Evolutionary conservation across 352 stramenopile genomes (phyloP).

Genomic region (Globisporangium viniferum): DNA sequence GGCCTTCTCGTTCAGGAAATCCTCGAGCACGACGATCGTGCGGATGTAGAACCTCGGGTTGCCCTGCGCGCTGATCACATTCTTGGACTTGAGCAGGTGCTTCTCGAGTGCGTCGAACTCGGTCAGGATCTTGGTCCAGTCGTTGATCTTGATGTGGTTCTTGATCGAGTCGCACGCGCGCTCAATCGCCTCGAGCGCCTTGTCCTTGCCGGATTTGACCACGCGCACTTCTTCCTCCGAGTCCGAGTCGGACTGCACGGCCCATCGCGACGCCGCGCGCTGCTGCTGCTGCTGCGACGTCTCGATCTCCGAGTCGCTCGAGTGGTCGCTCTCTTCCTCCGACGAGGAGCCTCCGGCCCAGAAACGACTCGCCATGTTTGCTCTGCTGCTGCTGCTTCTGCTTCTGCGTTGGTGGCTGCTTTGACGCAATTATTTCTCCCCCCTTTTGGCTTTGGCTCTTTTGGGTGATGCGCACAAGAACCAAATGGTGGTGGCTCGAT

Average conservation of each 20-base stretch:
- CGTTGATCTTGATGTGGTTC: conserved; percentile 95
- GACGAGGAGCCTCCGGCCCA: conserved; percentile 80
- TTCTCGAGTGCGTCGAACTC: conserved; percentile 95
- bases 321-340: conserved; percentile 75
- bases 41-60: conserved; percentile 92
- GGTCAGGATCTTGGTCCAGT: conserved; percentile 93
- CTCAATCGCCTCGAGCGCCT: conserved; percentile 76
- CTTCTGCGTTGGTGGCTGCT: conserved; percentile 14
- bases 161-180: conserved; percentile 64
- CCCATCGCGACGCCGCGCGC: conserved; percentile 72
- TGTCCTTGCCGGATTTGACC: conserved; percentile 95
- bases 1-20: conserved; percentile 88
- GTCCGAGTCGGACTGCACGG: conserved; percentile 81
- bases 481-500: neutral
- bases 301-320: conserved; percentile 72
- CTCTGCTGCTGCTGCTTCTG: conserved; percentile 18
- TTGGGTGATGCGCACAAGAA: neutral
- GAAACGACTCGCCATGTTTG: conserved; percentile 71
- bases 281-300: conserved; percentile 70
- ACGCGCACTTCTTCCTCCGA: conserved; percentile 90
- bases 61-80: conserved; percentile 79
- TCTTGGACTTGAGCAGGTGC: conserved; percentile 88
- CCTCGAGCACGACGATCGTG: conserved; percentile 92
- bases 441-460: neutral
- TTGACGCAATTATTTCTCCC: neutral